A percentile compares a stretch with the other conserved stretches of the same genome.
These are phyloP conservation scores for Yamadazyma songkhlaensis DNA, from an alignment of 1,139 yeast genomes.

Conservation along the genomic window DNA sequence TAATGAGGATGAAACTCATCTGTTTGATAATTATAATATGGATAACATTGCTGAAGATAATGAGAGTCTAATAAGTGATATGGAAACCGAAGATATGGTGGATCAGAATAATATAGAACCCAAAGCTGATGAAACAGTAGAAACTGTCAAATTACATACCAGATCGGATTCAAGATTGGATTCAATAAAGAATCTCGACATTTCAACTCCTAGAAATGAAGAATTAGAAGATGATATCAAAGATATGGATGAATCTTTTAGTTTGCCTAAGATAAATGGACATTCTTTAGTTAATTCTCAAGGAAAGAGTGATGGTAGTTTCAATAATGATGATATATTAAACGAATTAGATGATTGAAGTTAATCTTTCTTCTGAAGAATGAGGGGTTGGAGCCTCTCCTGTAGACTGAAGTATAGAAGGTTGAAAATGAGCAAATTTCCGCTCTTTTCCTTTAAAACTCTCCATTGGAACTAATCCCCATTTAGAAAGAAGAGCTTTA, in stretches of 20 bases:
- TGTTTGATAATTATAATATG: conserved; percentile 4
- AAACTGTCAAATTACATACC: conserved; percentile 12
- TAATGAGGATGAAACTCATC: conserved; percentile 15
- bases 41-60: conserved; percentile 11
- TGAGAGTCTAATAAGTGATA: conserved; percentile 6
- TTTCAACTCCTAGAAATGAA: conserved; percentile 6
- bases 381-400: neutral
- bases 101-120: conserved; percentile 3
- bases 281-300: conserved; percentile 10
- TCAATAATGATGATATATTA: conserved; percentile 9
- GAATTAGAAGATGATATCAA: conserved; percentile 5
- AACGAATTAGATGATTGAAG: conserved; percentile 6
- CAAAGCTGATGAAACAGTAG: conserved; percentile 10
- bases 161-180: conserved; percentile 3
- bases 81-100: conserved; percentile 3
- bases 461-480: conserved; percentile 75
- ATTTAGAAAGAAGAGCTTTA: conserved; percentile 58
- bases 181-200: conserved; percentile 2
- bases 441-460: conserved; percentile 29
- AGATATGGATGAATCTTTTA: conserved; percentile 27
- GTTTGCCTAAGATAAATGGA: conserved; percentile 25
- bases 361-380: neutral
- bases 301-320: conserved; percentile 7
- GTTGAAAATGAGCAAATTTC: too few relatives aligned
- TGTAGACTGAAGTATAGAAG: too few relatives aligned